phyloP scores from a whole-genome alignment of 148 eudicot genomes.

The Arbutus unedo region DNA sequence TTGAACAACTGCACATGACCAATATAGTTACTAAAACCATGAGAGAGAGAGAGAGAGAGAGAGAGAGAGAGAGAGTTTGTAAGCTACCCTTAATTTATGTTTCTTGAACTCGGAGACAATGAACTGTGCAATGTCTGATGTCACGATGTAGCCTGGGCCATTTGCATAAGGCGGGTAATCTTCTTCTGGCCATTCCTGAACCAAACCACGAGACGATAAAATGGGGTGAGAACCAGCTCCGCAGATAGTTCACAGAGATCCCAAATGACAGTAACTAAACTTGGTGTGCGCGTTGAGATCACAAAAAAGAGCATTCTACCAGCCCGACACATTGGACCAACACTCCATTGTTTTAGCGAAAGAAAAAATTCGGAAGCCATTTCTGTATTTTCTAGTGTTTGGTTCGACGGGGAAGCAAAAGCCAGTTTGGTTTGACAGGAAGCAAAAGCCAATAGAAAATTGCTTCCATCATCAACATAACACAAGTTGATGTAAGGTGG shows the following conservation, averaged over 20 bases:
- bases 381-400: neutral
- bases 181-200: slow-evolving; percentile 97
- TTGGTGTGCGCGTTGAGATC: no score
- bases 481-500: neutral
- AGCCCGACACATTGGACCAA: neutral
- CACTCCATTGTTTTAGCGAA: neutral
- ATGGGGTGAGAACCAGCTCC: neutral
- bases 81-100: slow-evolving; percentile 62
- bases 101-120: slow-evolving; percentile 70
- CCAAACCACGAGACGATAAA: slow-evolving; percentile 2
- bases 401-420: neutral
- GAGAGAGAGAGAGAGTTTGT: neutral
- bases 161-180: slow-evolving; percentile 90
- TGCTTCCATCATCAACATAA: neutral
- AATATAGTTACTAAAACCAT: slow-evolving; percentile 2
- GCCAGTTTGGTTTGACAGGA: no score
- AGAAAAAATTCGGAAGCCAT: no score
- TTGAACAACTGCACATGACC: slow-evolving; percentile 67
- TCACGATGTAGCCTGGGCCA: slow-evolving; percentile 92
- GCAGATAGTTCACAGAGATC: neutral
- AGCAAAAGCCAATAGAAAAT: neutral
- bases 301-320: neutral
- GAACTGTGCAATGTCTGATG: slow-evolving; percentile 73
- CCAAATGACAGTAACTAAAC: neutral
- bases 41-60: neutral